These are phyloP conservation scores for Cytospora piceicola DNA, from an alignment of 2,329 filamentous ascomycete genomes.

Conservation along the genomic window DNA sequence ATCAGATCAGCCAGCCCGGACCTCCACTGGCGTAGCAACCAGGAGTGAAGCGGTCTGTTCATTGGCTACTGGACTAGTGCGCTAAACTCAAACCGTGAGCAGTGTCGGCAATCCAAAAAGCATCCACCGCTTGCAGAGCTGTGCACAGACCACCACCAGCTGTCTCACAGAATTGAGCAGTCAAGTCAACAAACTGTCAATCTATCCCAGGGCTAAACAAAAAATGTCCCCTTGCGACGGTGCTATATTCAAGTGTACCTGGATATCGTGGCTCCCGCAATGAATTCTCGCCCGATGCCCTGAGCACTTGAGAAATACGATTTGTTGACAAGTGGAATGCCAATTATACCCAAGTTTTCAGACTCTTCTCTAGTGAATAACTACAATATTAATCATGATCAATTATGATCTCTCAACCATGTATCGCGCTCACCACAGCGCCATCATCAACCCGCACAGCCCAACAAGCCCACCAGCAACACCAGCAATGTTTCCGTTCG, in stretches of 20 bases:
- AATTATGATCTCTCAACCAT: background rate
- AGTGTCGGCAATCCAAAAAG: background rate
- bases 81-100: background rate
- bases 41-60: background rate
- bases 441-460: constrained; percentile 16
- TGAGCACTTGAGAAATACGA: too few relatives aligned
- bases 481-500: background rate
- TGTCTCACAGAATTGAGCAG: too few relatives aligned
- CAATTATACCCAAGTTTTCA: too few relatives aligned
- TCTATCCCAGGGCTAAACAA: too few relatives aligned
- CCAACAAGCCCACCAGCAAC: constrained; percentile 21
- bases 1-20: background rate
- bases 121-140: background rate
- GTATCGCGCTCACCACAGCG: background rate
- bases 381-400: background rate
- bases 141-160: background rate
- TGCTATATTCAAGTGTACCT: too few relatives aligned
- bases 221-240: too few relatives aligned
- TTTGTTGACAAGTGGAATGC: too few relatives aligned
- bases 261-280: too few relatives aligned
- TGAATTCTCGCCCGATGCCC: too few relatives aligned
- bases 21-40: background rate
- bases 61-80: background rate
- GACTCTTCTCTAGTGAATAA: background rate
- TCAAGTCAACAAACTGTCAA: too few relatives aligned